These are phyloP conservation scores for Canavalia ensiformis DNA, from an alignment of 306 rosid species.

Conservation along the genomic window DNA sequence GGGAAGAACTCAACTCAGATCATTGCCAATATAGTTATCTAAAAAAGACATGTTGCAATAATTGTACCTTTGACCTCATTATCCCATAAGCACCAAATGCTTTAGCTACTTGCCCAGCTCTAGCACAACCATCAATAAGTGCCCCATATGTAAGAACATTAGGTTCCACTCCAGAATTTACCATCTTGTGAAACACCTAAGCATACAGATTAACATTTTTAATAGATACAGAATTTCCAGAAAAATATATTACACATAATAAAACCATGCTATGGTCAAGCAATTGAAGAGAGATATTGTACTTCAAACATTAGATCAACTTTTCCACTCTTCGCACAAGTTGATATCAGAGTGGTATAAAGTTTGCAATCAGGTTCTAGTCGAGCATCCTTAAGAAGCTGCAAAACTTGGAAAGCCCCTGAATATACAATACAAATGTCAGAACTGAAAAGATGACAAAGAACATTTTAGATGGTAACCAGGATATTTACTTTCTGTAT, in stretches of 20 bases:
- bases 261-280: constrained; percentile 35
- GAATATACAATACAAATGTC: constrained; percentile 49
- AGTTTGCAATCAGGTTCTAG: constrained; percentile 91
- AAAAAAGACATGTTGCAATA: constrained; percentile 39
- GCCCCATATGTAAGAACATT: constrained; percentile 93
- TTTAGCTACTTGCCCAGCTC: constrained; percentile 97
- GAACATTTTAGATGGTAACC: constrained; percentile 22
- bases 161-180: constrained; percentile 90
- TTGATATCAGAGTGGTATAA: constrained; percentile 93
- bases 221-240: constrained; percentile 34
- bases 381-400: constrained; percentile 83
- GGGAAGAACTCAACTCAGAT: constrained; percentile 31
- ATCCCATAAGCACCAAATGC: constrained; percentile 99
- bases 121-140: constrained; percentile 97
- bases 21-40: constrained; percentile 10
- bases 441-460: constrained; percentile 48
- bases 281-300: constrained; percentile 56
- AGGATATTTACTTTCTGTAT: constrained; percentile 70
- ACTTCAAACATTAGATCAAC: constrained; percentile 96
- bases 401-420: constrained; percentile 94
- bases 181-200: constrained; percentile 94
- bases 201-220: constrained; percentile 36
- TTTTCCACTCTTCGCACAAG: constrained; percentile 93
- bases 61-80: constrained; percentile 94
- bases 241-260: constrained; percentile 24